These are phyloP conservation scores for Xenosphaeropsis pyriputrescens DNA, from an alignment of 2,329 filamentous ascomycete genomes.

Conservation along the genomic window DNA sequence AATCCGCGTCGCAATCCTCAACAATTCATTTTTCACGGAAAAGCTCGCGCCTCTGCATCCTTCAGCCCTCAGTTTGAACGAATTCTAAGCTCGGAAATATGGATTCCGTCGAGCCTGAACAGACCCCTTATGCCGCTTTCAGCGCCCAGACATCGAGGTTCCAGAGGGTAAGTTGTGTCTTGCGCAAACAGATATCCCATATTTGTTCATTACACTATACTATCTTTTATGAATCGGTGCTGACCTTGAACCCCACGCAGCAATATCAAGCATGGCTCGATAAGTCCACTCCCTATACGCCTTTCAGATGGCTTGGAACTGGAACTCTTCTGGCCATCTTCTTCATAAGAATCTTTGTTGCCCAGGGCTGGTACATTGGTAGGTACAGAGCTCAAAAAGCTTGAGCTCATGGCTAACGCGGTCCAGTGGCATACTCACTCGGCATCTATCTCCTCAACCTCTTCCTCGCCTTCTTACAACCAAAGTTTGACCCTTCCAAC, in stretches of 20 bases:
- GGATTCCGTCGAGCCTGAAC: slow-evolving; percentile 77
- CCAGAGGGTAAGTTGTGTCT: slow-evolving; percentile 43
- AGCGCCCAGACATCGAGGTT: slow-evolving; percentile 69
- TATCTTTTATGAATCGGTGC: background rate
- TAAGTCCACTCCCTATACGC: slow-evolving; percentile 76
- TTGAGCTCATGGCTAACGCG: background rate
- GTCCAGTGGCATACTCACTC: slow-evolving; percentile 81
- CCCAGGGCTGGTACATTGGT: slow-evolving; percentile 99
- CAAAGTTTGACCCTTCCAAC: slow-evolving; percentile 96
- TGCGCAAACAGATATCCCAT: background rate
- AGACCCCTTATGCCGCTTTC: slow-evolving; percentile 85
- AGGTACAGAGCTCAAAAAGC: slow-evolving; percentile 14
- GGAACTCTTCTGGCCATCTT: slow-evolving; percentile 62
- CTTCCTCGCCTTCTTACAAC: slow-evolving; percentile 95
- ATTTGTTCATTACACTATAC: background rate
- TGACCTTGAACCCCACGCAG: slow-evolving; percentile 28
- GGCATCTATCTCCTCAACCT: slow-evolving; percentile 98
- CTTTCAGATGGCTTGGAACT: slow-evolving; percentile 87
- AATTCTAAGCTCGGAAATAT: slow-evolving; percentile 27
- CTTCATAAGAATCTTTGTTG: slow-evolving; percentile 76
- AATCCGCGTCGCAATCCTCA: background rate
- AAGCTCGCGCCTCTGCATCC: background rate
- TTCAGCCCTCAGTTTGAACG: background rate
- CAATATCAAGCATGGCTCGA: slow-evolving; percentile 92
- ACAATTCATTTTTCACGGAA: background rate